Percentiles rank a stretch among this genome's conserved stretches.
These are phyloP conservation scores for Firmiana major DNA, from an alignment of 345 rosid species.

Conservation along the genomic window DNA sequence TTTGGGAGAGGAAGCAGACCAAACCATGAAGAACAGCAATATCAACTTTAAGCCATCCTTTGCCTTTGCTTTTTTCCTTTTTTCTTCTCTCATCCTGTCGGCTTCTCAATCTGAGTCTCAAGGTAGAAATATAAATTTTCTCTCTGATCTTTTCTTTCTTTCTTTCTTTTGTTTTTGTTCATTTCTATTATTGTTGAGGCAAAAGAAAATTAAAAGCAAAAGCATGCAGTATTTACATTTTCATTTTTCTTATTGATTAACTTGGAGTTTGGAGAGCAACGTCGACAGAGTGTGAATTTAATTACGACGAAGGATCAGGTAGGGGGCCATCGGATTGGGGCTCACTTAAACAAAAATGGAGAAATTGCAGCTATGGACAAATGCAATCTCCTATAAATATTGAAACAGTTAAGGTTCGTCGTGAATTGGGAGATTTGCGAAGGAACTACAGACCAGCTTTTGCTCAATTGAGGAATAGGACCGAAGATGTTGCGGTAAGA, in stretches of 20 bases:
- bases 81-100: neutral
- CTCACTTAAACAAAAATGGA: slow-evolving; percentile 39
- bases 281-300: neutral
- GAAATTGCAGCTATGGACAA: slow-evolving; percentile 43
- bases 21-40: slow-evolving; percentile 4
- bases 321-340: slow-evolving; percentile 32
- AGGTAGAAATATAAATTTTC: neutral
- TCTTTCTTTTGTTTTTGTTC: too few relatives aligned
- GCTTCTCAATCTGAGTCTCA: neutral
- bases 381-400: slow-evolving; percentile 74
- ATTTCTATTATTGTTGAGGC: too few relatives aligned
- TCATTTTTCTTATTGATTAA: too few relatives aligned
- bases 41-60: neutral
- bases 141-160: neutral
- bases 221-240: too few relatives aligned
- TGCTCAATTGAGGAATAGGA: slow-evolving; percentile 47
- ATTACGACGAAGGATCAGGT: neutral
- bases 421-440: slow-evolving; percentile 29
- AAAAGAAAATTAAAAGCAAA: too few relatives aligned
- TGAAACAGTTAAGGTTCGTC: slow-evolving; percentile 20
- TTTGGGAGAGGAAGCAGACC: neutral
- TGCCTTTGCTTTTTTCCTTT: neutral
- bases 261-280: neutral
- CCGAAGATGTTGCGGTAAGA: slow-evolving; percentile 52
- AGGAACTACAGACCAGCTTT: slow-evolving; percentile 53